Evolutionary conservation across 352 stramenopile genomes (phyloP).

Genomic region (Pythium dissimile): DNA sequence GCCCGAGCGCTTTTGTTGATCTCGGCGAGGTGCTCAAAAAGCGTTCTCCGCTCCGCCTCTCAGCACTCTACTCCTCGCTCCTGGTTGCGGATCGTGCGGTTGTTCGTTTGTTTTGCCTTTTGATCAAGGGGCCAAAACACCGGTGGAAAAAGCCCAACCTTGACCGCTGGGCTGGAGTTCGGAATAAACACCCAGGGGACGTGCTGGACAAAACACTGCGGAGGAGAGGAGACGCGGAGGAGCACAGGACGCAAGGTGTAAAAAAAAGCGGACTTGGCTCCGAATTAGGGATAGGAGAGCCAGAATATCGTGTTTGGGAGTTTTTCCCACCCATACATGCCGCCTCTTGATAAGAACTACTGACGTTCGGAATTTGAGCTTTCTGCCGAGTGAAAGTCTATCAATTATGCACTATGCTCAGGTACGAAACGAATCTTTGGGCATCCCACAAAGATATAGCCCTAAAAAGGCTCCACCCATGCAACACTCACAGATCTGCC

Average conservation of each 20-base stretch:
- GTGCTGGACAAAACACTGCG: too few species aligned
- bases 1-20: too few species aligned
- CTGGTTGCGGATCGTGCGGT: conserved; percentile 24
- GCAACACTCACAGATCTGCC: not conserved
- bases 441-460: not conserved
- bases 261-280: too few species aligned
- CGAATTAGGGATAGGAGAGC: too few species aligned
- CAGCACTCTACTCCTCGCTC: conserved; percentile 13
- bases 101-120: conserved; percentile 17
- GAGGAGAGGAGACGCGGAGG: too few species aligned
- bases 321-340: too few species aligned
- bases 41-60: conserved; percentile 7
- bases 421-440: not conserved
- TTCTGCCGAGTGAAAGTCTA: too few species aligned
- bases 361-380: too few species aligned
- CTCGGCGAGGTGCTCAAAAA: not conserved
- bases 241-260: too few species aligned
- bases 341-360: too few species aligned
- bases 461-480: not conserved
- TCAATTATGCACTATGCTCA: not conserved
- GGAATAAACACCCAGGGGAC: too few species aligned
- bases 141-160: not conserved
- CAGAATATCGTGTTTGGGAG: too few species aligned
- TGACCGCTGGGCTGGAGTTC: not conserved
- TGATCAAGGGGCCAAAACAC: conserved; percentile 4